Percentiles rank a stretch among this genome's conserved stretches.
Evolutionary conservation across 2,329 filamentous ascomycete species (phyloP).

Genomic region (Colletotrichum tofieldiae): DNA sequence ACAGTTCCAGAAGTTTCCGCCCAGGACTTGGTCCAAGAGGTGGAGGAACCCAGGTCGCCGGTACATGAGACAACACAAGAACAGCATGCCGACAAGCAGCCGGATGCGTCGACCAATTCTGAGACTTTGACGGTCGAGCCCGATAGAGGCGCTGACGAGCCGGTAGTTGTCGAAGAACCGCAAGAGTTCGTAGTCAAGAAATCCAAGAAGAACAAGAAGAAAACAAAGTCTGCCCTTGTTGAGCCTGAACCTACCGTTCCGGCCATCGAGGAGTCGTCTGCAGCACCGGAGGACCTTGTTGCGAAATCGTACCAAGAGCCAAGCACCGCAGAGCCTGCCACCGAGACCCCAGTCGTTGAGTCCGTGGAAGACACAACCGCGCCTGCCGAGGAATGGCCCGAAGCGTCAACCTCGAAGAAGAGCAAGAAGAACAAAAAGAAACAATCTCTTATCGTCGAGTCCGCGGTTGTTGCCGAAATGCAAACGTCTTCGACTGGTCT

Average conservation of each 20-base stretch:
- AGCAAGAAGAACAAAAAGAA: conserved; percentile 7
- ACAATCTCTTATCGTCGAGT: conserved; percentile 5
- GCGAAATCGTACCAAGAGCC: background rate
- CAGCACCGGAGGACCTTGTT: background rate
- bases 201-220: conserved; percentile 53
- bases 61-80: background rate
- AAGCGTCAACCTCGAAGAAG: background rate
- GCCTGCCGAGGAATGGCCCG: conserved; percentile 2
- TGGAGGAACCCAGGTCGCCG: background rate
- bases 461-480: background rate
- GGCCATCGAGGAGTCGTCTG: background rate
- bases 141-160: background rate
- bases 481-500: background rate
- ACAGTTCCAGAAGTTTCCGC: background rate
- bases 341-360: background rate
- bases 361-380: background rate
- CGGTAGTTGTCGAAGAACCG: conserved; percentile 3
- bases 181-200: conserved; percentile 42
- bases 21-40: background rate
- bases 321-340: background rate
- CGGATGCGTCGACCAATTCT: background rate
- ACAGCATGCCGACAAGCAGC: background rate
- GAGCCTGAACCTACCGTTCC: conserved; percentile 11
- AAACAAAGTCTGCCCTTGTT: conserved; percentile 42
- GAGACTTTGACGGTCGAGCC: background rate